These are phyloP conservation scores for Penicillium manginii DNA, from an alignment of 495 filamentous ascomycete species.

Conservation along the genomic window DNA sequence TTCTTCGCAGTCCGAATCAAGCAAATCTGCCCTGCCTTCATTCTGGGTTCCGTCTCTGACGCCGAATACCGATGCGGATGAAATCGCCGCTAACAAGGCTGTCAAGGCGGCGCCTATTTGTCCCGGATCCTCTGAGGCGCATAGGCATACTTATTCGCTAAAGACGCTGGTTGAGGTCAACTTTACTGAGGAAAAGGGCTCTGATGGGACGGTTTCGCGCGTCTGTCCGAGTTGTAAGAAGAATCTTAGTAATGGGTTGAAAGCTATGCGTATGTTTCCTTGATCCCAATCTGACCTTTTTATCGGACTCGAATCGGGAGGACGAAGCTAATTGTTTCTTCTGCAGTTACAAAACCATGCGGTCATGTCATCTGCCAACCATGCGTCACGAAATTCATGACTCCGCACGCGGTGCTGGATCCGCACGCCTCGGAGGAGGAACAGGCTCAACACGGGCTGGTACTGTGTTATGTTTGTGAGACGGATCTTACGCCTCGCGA, in stretches of 20 bases:
- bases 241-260: slow-evolving; percentile 77
- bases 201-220: slow-evolving; percentile 56
- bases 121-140: slow-evolving; percentile 71
- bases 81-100: slow-evolving; percentile 57
- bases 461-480: slow-evolving; percentile 89
- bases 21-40: slow-evolving; percentile 77
- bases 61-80: slow-evolving; percentile 58
- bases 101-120: slow-evolving; percentile 77
- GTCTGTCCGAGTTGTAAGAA: slow-evolving; percentile 92
- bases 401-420: slow-evolving; percentile 59
- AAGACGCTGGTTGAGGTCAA: slow-evolving; percentile 78
- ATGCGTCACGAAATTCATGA: slow-evolving; percentile 89
- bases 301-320: too few relatives aligned
- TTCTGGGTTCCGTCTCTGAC: slow-evolving; percentile 95
- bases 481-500: slow-evolving; percentile 61
- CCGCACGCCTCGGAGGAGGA: slow-evolving; percentile 65
- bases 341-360: slow-evolving; percentile 79
- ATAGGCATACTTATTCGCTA: slow-evolving; percentile 77
- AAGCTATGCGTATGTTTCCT: slow-evolving; percentile 65
- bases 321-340: neutral
- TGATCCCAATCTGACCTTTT: neutral
- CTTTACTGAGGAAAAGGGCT: slow-evolving; percentile 72
- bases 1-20: slow-evolving; percentile 48
- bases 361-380: slow-evolving; percentile 91
- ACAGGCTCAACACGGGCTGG: slow-evolving; percentile 44